phyloP scores from a whole-genome alignment of 352 stramenopile species.

The Elongisporangium undulatum region DNA sequence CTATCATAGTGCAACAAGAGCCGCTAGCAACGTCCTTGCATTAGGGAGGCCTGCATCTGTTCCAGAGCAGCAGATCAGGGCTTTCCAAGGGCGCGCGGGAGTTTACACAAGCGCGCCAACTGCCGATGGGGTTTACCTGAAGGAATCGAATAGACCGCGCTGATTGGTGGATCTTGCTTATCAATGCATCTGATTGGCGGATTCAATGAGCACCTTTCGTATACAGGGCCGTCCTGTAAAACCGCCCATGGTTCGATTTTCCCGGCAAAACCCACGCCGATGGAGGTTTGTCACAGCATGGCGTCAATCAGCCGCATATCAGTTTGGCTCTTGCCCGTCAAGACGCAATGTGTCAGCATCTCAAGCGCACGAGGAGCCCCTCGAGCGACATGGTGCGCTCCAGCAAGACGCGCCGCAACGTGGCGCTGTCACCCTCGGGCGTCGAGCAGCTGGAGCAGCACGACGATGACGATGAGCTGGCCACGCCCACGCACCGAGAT shows the following conservation, averaged over 20 bases:
- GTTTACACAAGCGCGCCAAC: background rate
- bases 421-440: conserved; percentile 13
- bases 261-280: background rate
- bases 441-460: conserved; percentile 8
- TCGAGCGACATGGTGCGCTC: background rate
- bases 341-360: conserved; percentile 7
- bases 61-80: background rate
- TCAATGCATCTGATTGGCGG: background rate
- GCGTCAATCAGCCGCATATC: background rate
- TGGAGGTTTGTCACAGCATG: conserved; percentile 1
- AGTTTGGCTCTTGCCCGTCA: background rate
- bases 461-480: conserved; percentile 12
- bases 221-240: background rate
- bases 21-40: background rate
- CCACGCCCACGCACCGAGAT: conserved; percentile 39
- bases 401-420: background rate
- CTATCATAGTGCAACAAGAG: background rate
- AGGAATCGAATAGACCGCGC: background rate
- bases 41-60: background rate
- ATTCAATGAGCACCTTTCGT: background rate
- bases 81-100: background rate
- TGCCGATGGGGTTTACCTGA: background rate
- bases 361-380: conserved; percentile 2
- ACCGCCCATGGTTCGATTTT: background rate
- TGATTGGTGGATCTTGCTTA: background rate